Evolutionary conservation across 164 flowering plant genomes (phyloP).

Genomic region (Platanus orientalis): DNA sequence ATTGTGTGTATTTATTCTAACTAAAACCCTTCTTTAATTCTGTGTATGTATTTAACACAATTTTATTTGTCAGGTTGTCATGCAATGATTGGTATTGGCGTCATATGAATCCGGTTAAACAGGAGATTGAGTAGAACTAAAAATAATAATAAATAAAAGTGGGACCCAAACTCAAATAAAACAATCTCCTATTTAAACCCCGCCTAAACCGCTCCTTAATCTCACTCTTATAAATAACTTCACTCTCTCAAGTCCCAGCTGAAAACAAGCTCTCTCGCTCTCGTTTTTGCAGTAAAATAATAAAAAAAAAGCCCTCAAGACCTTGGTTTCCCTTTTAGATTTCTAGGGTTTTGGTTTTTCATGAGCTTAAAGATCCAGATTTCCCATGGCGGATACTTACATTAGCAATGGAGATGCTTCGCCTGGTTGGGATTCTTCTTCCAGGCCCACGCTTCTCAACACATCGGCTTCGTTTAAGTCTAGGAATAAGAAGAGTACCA

Average conservation of each 20-base stretch:
- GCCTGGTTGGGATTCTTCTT: constrained; percentile 8
- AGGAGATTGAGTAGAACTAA: no score
- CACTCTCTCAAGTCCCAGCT: not conserved
- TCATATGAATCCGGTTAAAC: no score
- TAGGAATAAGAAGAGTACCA: constrained; percentile 25
- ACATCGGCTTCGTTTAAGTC: constrained; percentile 36
- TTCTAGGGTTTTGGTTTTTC: constrained; percentile 14
- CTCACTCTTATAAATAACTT: no score
- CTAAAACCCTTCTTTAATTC: no score
- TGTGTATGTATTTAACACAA: no score
- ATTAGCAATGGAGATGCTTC: constrained; percentile 19
- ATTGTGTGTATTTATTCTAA: no score
- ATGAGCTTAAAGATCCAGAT: constrained; percentile 8
- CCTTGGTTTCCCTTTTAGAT: constrained; percentile 1
- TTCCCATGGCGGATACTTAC: constrained; percentile 23
- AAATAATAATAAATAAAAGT: no score
- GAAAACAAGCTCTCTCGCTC: not conserved
- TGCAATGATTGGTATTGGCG: no score
- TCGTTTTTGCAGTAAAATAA: constrained; percentile 6
- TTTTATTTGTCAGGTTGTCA: no score
- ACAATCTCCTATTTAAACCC: no score
- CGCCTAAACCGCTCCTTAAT: no score
- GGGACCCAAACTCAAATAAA: no score
- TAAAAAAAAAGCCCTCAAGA: not conserved
- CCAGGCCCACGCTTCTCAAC: constrained; percentile 16